Percentiles rank a stretch among this genome's conserved stretches.
Conservation (phyloP, 2,329 filamentous ascomycete species). For the Verticillium dahliae region DNA sequence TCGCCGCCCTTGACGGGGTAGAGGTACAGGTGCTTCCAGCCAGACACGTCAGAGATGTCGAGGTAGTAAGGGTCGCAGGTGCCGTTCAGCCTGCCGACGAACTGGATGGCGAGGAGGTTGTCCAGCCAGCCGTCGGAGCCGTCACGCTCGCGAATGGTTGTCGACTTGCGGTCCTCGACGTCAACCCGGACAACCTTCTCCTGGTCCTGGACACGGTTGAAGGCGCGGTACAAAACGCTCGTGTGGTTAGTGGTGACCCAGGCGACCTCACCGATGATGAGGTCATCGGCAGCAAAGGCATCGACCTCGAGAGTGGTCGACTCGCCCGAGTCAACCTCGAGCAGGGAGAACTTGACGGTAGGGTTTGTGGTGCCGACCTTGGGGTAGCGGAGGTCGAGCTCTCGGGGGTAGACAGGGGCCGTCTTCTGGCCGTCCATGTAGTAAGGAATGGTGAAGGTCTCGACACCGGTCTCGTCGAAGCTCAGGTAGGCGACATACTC, state of each 20-base stretch:
- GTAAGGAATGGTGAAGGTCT: constrained; percentile 59
- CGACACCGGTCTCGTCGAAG: constrained; percentile 73
- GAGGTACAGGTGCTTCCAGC: constrained; percentile 61
- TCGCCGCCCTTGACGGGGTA: constrained; percentile 50
- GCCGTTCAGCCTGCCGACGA: constrained; percentile 39
- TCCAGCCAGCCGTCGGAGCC: constrained; percentile 58
- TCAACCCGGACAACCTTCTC: constrained; percentile 58
- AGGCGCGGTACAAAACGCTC: constrained; percentile 58
- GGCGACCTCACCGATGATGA: constrained; percentile 60
- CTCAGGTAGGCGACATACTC: constrained; percentile 85
- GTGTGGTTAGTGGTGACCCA: constrained; percentile 59
- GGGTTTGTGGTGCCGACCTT: constrained; percentile 65
- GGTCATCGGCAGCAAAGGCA: constrained; percentile 52
- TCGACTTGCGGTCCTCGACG: constrained; percentile 35
- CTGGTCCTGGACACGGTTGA: constrained; percentile 61
- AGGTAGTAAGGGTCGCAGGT: constrained; percentile 47
- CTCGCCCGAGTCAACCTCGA: constrained; percentile 42
- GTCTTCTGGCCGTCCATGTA: constrained; percentile 54
- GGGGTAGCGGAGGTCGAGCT: constrained; percentile 60
- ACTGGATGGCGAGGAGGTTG: constrained; percentile 48
- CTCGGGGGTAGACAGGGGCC: constrained; percentile 51
- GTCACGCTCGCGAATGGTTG: constrained; percentile 48
- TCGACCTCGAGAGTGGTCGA: constrained; percentile 42
- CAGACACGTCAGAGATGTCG: constrained; percentile 59
- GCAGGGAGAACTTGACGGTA: constrained; percentile 52